Evolutionary conservation across 2,329 filamentous ascomycete genomes (phyloP), one percentile per base, ranked within the genome.

Genomic region (Curvularia spicifera): DNA sequence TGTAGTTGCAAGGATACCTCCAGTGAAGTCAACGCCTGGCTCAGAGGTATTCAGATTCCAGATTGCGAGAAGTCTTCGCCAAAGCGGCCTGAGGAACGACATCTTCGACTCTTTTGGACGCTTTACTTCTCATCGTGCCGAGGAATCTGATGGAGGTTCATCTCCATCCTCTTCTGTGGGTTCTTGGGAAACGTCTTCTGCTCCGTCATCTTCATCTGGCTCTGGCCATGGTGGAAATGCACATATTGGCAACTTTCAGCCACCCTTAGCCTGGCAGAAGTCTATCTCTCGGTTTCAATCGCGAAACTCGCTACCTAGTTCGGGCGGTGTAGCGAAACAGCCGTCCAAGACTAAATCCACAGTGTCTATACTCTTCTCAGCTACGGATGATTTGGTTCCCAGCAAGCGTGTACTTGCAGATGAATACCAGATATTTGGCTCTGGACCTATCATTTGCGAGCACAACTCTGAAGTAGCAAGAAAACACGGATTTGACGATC

Each of bases 361-460:
- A 22, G 79, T 98, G 20, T 87, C 87, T 1, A 87, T 97, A 39
- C 84, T 93, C 69, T 84, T 91, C 35, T 66, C 69, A 61, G 59
- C 68, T 61, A 74, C 96, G 26, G 84, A 86, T 9, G 80, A 85
- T 47, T 75, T 92, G 12, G 78, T 97, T n/a, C 93, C 93, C 0
- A 90, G 91, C 2, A 95, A 93, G 74, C 84, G 84, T 58, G 83
- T 87, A 53, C 84, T 97, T 60, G 95, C 93, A 1, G 81, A 87
- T 56, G 86, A 90, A 64, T 99, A 98, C 76, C 85, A 84, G 24
- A 90, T 97, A 13, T 93, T 95, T 73, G 93, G 93, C 3, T 87
- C 93, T 60, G 89, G 90, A 0, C 85, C 87, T n/a, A 85, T 89
- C 37, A 87, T 97, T 3, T 98, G 94, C 76, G 82, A 85, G 44